Percentiles rank a stretch among this genome's conserved stretches.
Conservation (phyloP, 306 rosid species). For the Cucurbita pepo region DNA sequence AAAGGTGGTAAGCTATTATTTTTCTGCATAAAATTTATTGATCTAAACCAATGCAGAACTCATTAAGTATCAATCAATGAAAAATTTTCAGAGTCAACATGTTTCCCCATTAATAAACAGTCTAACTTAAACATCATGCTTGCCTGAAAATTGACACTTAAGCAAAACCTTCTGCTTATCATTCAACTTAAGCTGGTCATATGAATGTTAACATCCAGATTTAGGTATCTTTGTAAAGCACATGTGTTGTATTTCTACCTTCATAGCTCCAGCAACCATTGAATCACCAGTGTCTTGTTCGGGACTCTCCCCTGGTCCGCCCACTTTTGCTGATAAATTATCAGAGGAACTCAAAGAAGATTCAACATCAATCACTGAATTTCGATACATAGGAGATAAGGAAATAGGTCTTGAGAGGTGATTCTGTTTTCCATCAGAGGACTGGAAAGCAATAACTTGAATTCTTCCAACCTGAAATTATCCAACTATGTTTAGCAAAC, state of each 20-base stretch:
- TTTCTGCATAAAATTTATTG: neutral
- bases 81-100: neutral
- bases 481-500: constrained; percentile 5
- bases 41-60: neutral
- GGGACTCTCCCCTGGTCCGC: constrained; percentile 35
- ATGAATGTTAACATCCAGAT: constrained; percentile 2
- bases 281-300: constrained; percentile 80
- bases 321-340: constrained; percentile 23
- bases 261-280: constrained; percentile 29
- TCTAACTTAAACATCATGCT: neutral
- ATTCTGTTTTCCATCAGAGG: constrained; percentile 79
- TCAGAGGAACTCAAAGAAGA: constrained; percentile 82
- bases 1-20: neutral
- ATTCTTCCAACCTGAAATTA: constrained; percentile 72
- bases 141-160: neutral
- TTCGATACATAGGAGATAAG: constrained; percentile 48
- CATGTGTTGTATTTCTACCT: constrained; percentile 24
- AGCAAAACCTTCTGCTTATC: constrained; percentile 3
- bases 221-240: neutral
- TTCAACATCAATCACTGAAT: constrained; percentile 71
- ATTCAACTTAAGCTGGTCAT: neutral
- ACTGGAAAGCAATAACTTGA: constrained; percentile 98
- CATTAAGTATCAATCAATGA: neutral
- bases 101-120: neutral
- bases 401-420: constrained; percentile 40